A percentile compares a stretch with the other conserved stretches of the same genome.
Conservation (phyloP, 495 filamentous ascomycete species). For the Trichoderma gamsii region DNA sequence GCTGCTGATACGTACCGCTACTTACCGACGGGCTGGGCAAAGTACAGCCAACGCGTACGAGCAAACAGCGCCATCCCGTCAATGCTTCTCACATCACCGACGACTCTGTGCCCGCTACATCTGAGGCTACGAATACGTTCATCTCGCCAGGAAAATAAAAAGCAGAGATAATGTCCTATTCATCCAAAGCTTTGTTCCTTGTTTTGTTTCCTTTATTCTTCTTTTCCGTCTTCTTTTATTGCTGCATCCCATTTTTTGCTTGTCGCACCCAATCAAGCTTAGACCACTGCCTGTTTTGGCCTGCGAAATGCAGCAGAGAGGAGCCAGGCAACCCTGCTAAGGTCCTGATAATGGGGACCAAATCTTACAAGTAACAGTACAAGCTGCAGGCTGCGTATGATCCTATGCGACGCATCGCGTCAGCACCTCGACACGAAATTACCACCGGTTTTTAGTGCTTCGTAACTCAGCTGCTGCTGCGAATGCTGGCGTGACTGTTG, state of each 20-base stretch:
- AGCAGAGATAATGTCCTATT: too few relatives aligned
- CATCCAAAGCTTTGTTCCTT: too few relatives aligned
- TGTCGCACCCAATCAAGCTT: neutral
- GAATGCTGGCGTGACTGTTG: neutral
- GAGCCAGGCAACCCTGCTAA: conserved; percentile 1
- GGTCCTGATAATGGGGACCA: conserved; percentile 7
- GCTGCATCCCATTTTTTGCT: neutral
- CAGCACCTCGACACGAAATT: neutral
- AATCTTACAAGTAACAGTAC: neutral
- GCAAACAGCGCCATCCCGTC: too few relatives aligned
- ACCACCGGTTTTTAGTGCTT: neutral
- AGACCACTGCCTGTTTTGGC: neutral
- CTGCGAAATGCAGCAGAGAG: neutral
- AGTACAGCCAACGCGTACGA: too few relatives aligned
- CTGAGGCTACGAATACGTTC: too few relatives aligned
- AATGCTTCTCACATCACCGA: too few relatives aligned
- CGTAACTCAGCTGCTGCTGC: neutral
- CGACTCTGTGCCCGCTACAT: too few relatives aligned
- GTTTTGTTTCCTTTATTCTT: too few relatives aligned
- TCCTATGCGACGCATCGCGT: neutral
- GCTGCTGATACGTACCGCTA: too few relatives aligned
- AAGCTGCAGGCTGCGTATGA: neutral
- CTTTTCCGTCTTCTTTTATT: too few relatives aligned
- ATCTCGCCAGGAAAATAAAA: too few relatives aligned
- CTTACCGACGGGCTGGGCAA: too few relatives aligned